Base-by-base conservation (phyloP, 192 early-diverging fungal species). In the Coemansia sp. region DNA sequence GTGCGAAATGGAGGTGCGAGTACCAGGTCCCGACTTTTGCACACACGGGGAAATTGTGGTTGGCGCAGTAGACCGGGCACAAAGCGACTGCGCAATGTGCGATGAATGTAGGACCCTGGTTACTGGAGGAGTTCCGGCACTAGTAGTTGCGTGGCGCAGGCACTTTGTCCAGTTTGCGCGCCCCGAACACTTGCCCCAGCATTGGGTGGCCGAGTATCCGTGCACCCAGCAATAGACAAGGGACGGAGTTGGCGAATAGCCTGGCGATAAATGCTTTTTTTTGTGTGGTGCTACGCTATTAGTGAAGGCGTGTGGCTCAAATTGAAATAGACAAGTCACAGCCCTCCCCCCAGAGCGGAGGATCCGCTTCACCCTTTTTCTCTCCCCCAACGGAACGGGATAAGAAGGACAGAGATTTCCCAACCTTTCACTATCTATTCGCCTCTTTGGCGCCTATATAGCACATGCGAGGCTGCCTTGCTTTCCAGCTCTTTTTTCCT, bases 11-110 rank as follows among this genome's bases (percentile, higher is more conserved):
- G 63, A 71, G 34, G 65, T 31, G 36, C 82, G 74, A 8, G 64
- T 73, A 18, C 50, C 33, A 0, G 74, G 78, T n/a, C 82, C 82
- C 2, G 80, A 50, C 31, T 83, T 74, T 63, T 63, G 69, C 46
- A 65, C 64, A 5, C 82, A 84, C 33, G 82, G 82, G 16, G 78
- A 80, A 31, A 74, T 80, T 18, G 75, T 84, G 13, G 74, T 80
- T 18, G 58, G 24, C 22, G 46, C 61, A 5, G 55, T 73, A 18
- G 40, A n/a, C 13, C 18, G 7, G 41, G 57, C 13, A 8, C 3
- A 11, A 20, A 38, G 62, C 53, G 5, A 38, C 41, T 47, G 40
- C n/a, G 11, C 39, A 15, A 66, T 73, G 74, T 84, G 82, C 38
- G 41, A 1, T 0, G 47, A 61, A 31, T 84, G 82, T 64, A 18